phyloP scores from a whole-genome alignment of 257 asterid species.

The Agastache rugosa region DNA sequence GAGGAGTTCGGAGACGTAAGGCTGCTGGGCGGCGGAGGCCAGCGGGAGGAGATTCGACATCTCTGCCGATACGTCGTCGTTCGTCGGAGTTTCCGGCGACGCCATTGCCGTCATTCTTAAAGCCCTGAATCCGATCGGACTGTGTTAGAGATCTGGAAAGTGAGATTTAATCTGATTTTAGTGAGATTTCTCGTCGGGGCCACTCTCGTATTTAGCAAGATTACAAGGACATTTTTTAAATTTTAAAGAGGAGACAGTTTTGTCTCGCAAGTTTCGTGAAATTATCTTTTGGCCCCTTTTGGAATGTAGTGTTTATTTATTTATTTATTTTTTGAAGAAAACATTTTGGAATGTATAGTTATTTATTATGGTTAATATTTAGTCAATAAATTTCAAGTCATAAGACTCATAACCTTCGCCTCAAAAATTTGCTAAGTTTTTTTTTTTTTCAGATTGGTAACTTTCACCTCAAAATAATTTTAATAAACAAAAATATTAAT shows the following conservation, averaged over 20 bases:
- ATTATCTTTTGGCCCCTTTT: constrained; percentile 3
- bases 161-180: constrained; percentile 41
- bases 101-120: constrained; percentile 58
- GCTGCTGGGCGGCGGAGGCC: constrained; percentile 91
- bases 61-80: constrained; percentile 47
- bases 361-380: not conserved
- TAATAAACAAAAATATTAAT: no score
- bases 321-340: no score
- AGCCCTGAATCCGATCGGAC: constrained; percentile 41
- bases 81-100: constrained; percentile 55
- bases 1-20: constrained; percentile 91
- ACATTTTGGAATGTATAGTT: not conserved
- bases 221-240: not conserved
- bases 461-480: no score
- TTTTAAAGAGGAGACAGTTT: not conserved
- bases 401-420: no score
- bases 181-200: constrained; percentile 29
- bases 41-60: constrained; percentile 73
- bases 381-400: no score
- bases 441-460: no score
- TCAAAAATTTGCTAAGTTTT: no score
- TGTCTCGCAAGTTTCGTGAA: constrained; percentile 9
- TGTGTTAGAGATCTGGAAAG: constrained; percentile 40
- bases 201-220: constrained; percentile 5
- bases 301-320: no score